Evolutionary conservation across 345 rosid species (phyloP).

Genomic region (Passiflora organensis): DNA sequence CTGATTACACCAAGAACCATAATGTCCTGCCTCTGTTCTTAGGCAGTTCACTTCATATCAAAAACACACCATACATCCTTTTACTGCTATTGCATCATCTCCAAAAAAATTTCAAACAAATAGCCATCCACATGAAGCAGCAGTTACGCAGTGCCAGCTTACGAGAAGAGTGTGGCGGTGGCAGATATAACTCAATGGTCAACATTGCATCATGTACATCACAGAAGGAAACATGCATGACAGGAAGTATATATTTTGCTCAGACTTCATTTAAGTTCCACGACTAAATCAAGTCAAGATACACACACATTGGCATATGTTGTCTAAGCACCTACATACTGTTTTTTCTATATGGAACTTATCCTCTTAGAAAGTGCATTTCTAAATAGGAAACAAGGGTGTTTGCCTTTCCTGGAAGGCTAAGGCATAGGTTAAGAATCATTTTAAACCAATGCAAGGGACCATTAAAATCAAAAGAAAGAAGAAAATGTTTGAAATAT

Average conservation of each 20-base stretch:
- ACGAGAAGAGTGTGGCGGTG: not conserved
- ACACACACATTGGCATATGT: no score
- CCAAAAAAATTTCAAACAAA: not conserved
- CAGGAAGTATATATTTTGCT: not conserved
- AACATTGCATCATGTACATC: not conserved
- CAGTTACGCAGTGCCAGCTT: not conserved
- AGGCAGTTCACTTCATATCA: not conserved
- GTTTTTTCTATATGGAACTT: no score
- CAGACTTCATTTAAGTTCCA: not conserved
- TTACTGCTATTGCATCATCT: not conserved
- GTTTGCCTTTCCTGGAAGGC: not conserved
- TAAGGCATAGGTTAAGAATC: conserved; percentile 5
- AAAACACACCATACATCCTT: not conserved
- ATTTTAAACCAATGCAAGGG: not conserved
- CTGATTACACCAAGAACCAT: not conserved
- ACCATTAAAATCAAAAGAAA: conserved; percentile 1
- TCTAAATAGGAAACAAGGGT: not conserved
- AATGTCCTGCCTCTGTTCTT: not conserved
- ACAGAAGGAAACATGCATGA: not conserved
- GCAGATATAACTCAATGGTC: not conserved
- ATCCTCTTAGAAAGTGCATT: no score
- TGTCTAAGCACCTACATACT: no score
- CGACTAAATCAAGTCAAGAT: not conserved
- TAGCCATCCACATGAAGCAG: not conserved
- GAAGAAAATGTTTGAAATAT: conserved; percentile 10